Evolutionary conservation across 768 basidiomycete species (phyloP), one percentile per base, ranked within the genome.

Genomic region (Tylopilus sp.): DNA sequence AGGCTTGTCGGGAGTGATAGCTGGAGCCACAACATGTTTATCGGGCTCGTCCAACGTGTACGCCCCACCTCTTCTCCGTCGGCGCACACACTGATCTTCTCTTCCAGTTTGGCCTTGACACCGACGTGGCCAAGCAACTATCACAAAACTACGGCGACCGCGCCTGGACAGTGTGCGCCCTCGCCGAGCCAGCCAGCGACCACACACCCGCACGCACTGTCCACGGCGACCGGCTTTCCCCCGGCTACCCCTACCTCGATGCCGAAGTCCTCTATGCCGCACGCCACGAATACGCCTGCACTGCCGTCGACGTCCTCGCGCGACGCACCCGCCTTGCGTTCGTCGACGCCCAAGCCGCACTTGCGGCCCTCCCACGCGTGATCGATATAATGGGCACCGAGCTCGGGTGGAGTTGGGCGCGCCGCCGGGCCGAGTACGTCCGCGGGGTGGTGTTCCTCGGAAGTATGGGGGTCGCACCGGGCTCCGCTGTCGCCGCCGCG

Each of bases 1-100:
- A 83, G 88, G 68, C 78, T 98, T 33, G 80, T 98, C 21, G 95
- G 95, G 17, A 92, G 88, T 56, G 91, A 98, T 53, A 91, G 86
- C 10, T 99, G 95, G 95, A 88, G 81, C 67, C 77, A 86, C 60
- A 94, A 92, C 67, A 97, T 98, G 94, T 98, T 94, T 68, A 95
- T 98, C 69, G 87, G 91, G 48, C 76, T 99, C 52, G 87, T 95
- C 60, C 95, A 99, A 70, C 79, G 88, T 57, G 91, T 91, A 48
- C 44, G 83, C 50, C 15, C 11, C 20, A 31, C 31, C 31, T 13
- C 12, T 30, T 8, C n/a, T 18, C 20, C 15, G 13, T 6, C 6
- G 10, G 7, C 17, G 12, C 7, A 4, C 31, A 3, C 45, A 20
- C 47, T 61, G 17, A 58, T 23, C 6, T 39, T 36, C 4, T 31